phyloP scores from a whole-genome alignment of 2,329 filamentous ascomycete species.

The Sclerotinia sclerotiorum region DNA sequence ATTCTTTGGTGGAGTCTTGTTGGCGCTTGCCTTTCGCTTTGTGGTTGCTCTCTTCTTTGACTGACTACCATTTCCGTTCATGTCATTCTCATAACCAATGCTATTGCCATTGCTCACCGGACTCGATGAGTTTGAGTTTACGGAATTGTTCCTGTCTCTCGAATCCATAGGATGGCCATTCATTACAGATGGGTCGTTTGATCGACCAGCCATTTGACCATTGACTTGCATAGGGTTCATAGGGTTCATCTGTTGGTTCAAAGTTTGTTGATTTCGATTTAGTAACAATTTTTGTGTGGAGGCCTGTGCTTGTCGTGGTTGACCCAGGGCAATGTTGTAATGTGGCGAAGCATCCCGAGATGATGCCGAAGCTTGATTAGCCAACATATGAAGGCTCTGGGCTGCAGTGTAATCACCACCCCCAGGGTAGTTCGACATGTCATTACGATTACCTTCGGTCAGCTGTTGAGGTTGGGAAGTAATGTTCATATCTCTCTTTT shows the following conservation, averaged over 20 bases:
- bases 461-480: conserved; percentile 56
- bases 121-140: conserved; percentile 8
- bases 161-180: conserved; percentile 3
- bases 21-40: background rate
- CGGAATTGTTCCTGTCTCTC: background rate
- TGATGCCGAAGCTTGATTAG: conserved; percentile 57
- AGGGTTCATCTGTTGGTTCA: conserved; percentile 9
- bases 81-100: background rate
- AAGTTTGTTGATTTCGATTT: conserved; percentile 46
- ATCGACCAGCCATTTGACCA: background rate
- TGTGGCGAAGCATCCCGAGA: conserved; percentile 55
- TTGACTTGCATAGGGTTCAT: conserved; percentile 1
- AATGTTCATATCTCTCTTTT: conserved; percentile 48
- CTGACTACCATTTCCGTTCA: conserved; percentile 7
- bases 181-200: background rate
- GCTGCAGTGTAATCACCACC: conserved; percentile 82
- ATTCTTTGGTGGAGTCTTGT: conserved; percentile 1
- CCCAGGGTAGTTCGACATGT: conserved; percentile 71
- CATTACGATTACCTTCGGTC: conserved; percentile 29
- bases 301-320: background rate
- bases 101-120: conserved; percentile 10
- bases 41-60: background rate
- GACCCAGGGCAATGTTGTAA: conserved; percentile 32
- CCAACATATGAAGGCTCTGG: conserved; percentile 89
- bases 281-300: conserved; percentile 42